Base-by-base conservation (phyloP, 2,329 filamentous ascomycete genomes). In the Emericellopsis cladophorae region DNA sequence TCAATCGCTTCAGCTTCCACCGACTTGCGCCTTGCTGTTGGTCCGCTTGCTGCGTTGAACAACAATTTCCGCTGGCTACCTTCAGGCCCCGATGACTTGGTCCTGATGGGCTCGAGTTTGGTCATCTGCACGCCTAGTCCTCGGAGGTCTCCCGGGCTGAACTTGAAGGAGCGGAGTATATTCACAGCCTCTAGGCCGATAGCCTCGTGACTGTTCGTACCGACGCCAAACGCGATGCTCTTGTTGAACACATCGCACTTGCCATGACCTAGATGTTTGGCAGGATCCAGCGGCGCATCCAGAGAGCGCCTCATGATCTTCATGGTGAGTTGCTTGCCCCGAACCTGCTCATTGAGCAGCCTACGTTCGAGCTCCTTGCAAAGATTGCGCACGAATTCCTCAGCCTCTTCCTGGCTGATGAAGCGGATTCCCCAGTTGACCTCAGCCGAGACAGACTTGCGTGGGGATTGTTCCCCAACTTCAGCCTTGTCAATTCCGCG, bases 341-440 rank as follows among this genome's bases (percentile, higher is more conserved):
- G 93, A 40, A 95, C 87, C 24, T 80, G 72, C 55, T 95, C 87
- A 47, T 88, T 84, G 18, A 88, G 54, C 15, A 98, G 64, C 1
- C 92, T 75, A 42, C 80, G 81, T 50, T 89, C 80, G 7, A 98
- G 65, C 58, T 98, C 92, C 42, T 81, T 81, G 54, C 85, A 92
- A 0, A 98, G 66, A 48, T 85, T 92, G 45, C 77, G 67, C 24
- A 96, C 73, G 56, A 98, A 98, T 48, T 93, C 86, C 44, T 96
- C 90, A 0, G 88, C 89, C 59, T 98, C 90, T n/a, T 76, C 72
- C 53, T 95, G 87, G 45, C 74, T 93, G 49, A 92, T 78, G 55
- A 98, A 98, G 6, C 92, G 80, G 42, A 98, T 94, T 3, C 93
- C 92, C 92, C 92, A 98, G 52, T 92, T 98, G 46, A 98, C 87